Evolutionary conservation across 139 green algal genomes (phyloP).

Genomic region (Closterium sp.): DNA sequence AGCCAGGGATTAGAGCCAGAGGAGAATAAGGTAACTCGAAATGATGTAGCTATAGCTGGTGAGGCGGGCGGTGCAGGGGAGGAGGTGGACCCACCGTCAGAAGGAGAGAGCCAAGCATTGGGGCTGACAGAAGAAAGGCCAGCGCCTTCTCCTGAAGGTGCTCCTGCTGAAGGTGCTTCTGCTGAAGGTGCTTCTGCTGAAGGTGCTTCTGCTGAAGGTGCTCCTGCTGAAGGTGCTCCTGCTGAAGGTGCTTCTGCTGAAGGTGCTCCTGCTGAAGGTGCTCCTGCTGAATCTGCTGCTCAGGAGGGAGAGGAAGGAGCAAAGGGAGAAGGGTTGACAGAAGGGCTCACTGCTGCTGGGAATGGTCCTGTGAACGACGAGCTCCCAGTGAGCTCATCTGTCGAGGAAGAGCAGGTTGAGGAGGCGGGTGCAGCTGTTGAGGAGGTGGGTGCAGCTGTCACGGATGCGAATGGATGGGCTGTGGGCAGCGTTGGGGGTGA

Average conservation of each 20-base stretch:
- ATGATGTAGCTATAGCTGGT: too few relatives aligned
- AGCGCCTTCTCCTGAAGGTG: background rate
- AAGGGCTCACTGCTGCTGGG: background rate
- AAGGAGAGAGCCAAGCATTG: too few relatives aligned
- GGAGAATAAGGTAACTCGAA: background rate
- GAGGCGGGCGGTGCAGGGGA: background rate
- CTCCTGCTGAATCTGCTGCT: background rate
- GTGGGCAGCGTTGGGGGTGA: background rate
- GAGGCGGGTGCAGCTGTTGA: background rate
- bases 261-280: too few relatives aligned
- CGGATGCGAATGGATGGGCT: background rate
- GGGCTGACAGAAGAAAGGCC: background rate
- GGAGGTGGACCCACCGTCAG: background rate
- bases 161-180: background rate
- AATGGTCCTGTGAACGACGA: background rate
- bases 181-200: too few relatives aligned
- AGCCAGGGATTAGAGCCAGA: background rate
- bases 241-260: background rate
- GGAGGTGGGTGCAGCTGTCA: background rate
- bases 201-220: too few relatives aligned
- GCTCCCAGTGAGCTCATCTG: too few relatives aligned
- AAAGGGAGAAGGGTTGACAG: background rate
- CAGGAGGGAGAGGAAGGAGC: background rate
- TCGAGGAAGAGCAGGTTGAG: background rate
- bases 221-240: background rate